Percentiles rank a stretch among this genome's conserved stretches.
Evolutionary conservation across 805 yeast species (phyloP).

Genomic region (Metschnikowia lochheadii): DNA sequence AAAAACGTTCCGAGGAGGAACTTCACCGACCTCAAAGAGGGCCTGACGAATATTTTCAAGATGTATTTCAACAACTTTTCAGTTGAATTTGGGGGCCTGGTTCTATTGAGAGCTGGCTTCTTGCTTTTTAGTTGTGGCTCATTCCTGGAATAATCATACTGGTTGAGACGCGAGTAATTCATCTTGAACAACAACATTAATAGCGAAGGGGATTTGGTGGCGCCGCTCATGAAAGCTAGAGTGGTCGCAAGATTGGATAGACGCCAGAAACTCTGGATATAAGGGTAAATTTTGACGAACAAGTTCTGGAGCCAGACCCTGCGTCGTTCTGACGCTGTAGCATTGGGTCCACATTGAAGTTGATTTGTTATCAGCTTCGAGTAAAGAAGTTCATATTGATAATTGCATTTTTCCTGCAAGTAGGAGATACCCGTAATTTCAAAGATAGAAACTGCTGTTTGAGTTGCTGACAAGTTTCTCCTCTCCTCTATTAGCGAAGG

Average conservation of each 20-base stretch:
- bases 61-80: constrained; percentile 32
- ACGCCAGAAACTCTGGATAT: constrained; percentile 43
- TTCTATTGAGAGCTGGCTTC: constrained; percentile 20
- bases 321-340: constrained; percentile 21
- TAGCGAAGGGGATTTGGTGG: constrained; percentile 57
- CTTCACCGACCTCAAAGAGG: constrained; percentile 30
- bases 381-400: constrained; percentile 55
- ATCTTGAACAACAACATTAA: constrained; percentile 58
- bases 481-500: constrained; percentile 46
- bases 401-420: constrained; percentile 62
- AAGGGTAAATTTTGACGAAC: constrained; percentile 62
- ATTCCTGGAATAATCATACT: constrained; percentile 44
- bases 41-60: constrained; percentile 20
- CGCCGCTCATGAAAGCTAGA: constrained; percentile 64
- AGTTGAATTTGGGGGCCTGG: constrained; percentile 38
- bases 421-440: constrained; percentile 67
- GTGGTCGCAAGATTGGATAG: constrained; percentile 53
- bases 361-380: constrained; percentile 56
- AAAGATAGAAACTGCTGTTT: constrained; percentile 51
- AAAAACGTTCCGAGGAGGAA: constrained; percentile 49
- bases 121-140: constrained; percentile 19
- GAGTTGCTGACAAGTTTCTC: constrained; percentile 50
- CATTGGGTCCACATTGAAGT: constrained; percentile 23
- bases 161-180: constrained; percentile 60
- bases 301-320: constrained; percentile 30